Conservation (phyloP, 345 rosid genomes). For the Citrus trifoliata region DNA sequence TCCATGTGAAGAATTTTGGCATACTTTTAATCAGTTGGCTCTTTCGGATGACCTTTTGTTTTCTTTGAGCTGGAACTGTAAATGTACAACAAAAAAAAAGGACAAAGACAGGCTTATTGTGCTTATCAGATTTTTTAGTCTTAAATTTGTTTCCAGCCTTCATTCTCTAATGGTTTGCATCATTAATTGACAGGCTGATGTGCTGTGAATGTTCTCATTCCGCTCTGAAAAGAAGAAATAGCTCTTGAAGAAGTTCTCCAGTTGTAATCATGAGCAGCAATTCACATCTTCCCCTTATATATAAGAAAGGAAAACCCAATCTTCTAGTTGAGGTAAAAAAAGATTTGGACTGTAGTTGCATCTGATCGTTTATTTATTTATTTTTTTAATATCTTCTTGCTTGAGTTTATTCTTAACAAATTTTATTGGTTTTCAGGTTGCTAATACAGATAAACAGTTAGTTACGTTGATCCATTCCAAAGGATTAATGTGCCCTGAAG, state of each 20-base stretch:
- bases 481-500: conserved; percentile 56
- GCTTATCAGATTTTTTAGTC: background rate
- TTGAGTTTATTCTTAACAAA: conserved; percentile 11
- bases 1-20: background rate
- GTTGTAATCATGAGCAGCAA: conserved; percentile 29
- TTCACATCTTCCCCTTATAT: conserved; percentile 26
- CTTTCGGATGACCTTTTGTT: background rate
- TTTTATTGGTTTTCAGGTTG: conserved; percentile 46
- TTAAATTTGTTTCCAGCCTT: background rate
- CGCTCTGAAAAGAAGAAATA: background rate
- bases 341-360: conserved; percentile 9
- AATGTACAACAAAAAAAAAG: background rate
- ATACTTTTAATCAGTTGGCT: background rate
- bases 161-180: background rate
- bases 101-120: background rate
- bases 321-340: conserved; percentile 54
- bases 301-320: conserved; percentile 41
- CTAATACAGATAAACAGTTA: conserved; percentile 62
- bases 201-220: conserved; percentile 1
- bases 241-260: conserved; percentile 14
- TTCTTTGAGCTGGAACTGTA: background rate
- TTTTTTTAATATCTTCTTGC: background rate
- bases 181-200: conserved; percentile 4
- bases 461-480: conserved; percentile 48
- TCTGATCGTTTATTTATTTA: conserved; percentile 1